Evolutionary conservation across 345 rosid species (phyloP).

Genomic region (Erodium maritimum): DNA sequence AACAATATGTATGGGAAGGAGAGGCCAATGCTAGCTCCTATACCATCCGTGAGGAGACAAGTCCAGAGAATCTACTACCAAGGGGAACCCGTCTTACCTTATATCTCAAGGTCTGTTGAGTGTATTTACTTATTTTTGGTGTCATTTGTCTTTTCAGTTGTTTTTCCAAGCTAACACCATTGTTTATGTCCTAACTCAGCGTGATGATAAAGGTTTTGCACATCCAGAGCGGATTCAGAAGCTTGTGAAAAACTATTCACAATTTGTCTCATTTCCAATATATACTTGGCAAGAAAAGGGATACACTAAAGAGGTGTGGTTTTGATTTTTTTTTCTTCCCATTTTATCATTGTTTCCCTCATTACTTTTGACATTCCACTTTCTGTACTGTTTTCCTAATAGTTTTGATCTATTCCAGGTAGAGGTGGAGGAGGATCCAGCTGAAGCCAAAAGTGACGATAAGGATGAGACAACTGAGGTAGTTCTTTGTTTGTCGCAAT

Average conservation of each 20-base stretch:
- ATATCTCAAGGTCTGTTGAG: conserved; percentile 61
- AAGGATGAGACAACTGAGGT: conserved; percentile 57
- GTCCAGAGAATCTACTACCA: conserved; percentile 59
- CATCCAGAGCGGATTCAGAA: conserved; percentile 84
- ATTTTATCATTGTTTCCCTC: not conserved
- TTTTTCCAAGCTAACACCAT: conserved; percentile 6
- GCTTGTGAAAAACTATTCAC: conserved; percentile 94
- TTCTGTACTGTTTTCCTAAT: not conserved
- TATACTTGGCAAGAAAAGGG: conserved; percentile 98
- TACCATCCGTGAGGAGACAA: conserved; percentile 70
- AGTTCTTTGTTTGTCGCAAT: conserved; percentile 7
- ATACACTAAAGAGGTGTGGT: conserved; percentile 73
- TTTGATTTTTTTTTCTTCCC: not conserved
- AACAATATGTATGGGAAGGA: conserved; percentile 93
- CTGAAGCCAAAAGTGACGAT: conserved; percentile 53
- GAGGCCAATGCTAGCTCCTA: conserved; percentile 86
- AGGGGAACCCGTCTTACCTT: conserved; percentile 85
- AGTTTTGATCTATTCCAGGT: conserved; percentile 31
- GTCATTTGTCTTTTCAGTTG: conserved; percentile 1
- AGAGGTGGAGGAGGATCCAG: conserved; percentile 89
- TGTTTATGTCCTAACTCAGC: conserved; percentile 21
- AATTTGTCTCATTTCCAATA: conserved; percentile 96
- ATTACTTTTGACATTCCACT: too few relatives aligned
- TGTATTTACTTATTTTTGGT: conserved; percentile 5
- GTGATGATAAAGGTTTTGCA: conserved; percentile 79